Conservation (phyloP, 2,329 filamentous ascomycete genomes). For the Cladosporium colombiae region DNA sequence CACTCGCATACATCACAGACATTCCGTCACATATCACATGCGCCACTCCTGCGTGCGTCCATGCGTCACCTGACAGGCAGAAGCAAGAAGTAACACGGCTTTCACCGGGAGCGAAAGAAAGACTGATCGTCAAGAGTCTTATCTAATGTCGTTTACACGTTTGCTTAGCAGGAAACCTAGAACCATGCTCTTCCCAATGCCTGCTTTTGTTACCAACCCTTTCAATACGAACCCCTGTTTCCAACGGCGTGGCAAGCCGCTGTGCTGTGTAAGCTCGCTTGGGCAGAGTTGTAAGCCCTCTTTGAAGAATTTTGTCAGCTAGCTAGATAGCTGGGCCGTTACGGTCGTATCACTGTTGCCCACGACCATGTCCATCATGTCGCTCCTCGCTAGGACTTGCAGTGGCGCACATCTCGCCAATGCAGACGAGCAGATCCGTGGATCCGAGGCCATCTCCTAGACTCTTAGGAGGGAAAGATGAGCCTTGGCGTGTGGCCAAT, state of each 20-base stretch:
- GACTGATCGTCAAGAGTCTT: background rate
- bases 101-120: background rate
- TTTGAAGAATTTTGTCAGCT: background rate
- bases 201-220: background rate
- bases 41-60: slow-evolving; percentile 2
- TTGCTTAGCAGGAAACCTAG: background rate
- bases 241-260: background rate
- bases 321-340: background rate
- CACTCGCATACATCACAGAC: slow-evolving; percentile 5
- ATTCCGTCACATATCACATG: slow-evolving; percentile 5
- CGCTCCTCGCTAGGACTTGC: background rate
- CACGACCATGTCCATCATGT: background rate
- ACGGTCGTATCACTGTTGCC: background rate
- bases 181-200: background rate
- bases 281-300: background rate
- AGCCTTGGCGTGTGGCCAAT: background rate
- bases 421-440: slow-evolving; percentile 10
- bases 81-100: background rate
- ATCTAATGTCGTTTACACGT: background rate
- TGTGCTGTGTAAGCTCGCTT: slow-evolving; percentile 4
- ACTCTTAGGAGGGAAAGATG: background rate
- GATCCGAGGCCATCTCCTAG: slow-evolving; percentile 10
- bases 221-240: background rate
- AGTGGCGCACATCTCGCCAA: slow-evolving; percentile 9
- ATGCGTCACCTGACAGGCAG: slow-evolving; percentile 5